Conservation (phyloP, 257 asterid species). For the Solanum tarapatanum region DNA sequence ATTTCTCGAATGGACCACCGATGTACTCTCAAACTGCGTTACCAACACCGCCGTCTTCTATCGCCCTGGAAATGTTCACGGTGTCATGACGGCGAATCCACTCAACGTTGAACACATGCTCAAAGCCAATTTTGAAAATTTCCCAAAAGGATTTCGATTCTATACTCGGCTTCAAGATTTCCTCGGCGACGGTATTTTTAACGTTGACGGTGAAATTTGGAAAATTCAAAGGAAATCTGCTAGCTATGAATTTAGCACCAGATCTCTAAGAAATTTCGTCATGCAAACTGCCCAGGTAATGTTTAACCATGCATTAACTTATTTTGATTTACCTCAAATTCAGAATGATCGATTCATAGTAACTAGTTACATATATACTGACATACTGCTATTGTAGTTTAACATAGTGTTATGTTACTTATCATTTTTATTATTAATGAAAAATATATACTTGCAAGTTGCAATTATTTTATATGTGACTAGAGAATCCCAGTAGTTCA, state of each 20-base stretch:
- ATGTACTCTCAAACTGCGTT: constrained; percentile 36
- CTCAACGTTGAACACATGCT: constrained; percentile 58
- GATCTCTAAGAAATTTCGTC: constrained; percentile 63
- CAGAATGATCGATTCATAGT: no score
- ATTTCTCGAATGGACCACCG: constrained; percentile 73
- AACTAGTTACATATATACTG: no score
- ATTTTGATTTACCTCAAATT: no score
- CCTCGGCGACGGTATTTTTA: constrained; percentile 72
- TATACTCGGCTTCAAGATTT: constrained; percentile 48
- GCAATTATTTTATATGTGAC: not conserved
- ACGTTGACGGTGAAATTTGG: constrained; percentile 62
- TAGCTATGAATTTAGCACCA: constrained; percentile 80
- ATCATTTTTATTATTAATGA: no score
- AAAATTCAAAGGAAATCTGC: constrained; percentile 71
- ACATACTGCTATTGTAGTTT: no score
- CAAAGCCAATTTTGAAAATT: constrained; percentile 58
- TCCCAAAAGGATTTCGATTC: constrained; percentile 69
- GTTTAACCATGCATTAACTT: not conserved
- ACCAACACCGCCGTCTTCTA: constrained; percentile 52
- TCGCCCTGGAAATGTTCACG: constrained; percentile 70
- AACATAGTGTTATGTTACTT: no score
- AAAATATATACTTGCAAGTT: no score
- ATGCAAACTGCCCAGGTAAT: constrained; percentile 39
- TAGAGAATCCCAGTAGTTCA: no score
- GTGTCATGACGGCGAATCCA: constrained; percentile 68